phyloP scores from a whole-genome alignment of 75 land plant species.

The Cunninghamia lanceolata region DNA sequence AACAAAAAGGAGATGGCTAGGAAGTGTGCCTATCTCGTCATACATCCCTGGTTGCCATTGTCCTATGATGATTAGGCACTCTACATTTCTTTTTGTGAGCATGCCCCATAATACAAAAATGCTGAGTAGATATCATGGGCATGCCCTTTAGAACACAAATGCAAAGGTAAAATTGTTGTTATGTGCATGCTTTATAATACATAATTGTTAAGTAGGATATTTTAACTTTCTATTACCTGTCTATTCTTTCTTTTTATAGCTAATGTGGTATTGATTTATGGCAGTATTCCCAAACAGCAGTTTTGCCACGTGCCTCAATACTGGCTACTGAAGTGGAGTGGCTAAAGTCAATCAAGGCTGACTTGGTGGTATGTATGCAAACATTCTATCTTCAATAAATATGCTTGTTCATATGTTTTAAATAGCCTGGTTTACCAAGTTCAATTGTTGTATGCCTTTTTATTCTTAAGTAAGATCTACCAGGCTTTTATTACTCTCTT shows the following conservation, averaged over 20 bases:
- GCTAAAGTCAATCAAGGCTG: conserved; percentile 89
- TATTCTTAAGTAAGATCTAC: background rate
- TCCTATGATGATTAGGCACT: background rate
- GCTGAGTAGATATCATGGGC: background rate
- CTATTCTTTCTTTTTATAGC: background rate
- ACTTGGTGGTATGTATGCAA: conserved; percentile 73
- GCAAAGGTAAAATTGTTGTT: background rate
- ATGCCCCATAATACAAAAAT: background rate
- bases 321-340: conserved; percentile 84
- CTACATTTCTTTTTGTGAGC: background rate
- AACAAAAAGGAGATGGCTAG: background rate
- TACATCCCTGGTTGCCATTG: background rate
- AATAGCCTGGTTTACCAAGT: background rate
- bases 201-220: background rate
- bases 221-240: background rate
- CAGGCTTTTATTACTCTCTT: background rate
- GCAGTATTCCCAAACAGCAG: conserved; percentile 92
- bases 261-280: background rate
- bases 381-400: background rate
- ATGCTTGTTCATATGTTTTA: background rate
- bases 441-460: background rate
- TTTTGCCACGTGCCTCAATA: conserved; percentile 81
- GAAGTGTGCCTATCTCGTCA: background rate
- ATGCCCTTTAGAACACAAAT: background rate
- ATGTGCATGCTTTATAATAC: background rate